Evolutionary conservation across 2,329 filamentous ascomycete species (phyloP).

Genomic region (Aspergillus brunneoviolaceus): DNA sequence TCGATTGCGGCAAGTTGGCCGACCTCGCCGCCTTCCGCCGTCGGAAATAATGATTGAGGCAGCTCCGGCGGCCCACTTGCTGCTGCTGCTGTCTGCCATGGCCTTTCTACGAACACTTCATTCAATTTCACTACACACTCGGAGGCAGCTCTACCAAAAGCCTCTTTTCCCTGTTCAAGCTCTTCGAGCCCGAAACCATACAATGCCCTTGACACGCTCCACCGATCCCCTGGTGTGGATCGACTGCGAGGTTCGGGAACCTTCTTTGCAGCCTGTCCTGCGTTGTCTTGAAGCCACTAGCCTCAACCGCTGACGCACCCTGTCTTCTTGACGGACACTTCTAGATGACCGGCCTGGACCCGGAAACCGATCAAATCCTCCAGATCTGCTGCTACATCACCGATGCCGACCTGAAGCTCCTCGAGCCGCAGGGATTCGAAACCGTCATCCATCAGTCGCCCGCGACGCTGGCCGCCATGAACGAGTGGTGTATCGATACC

Average conservation of each 20-base stretch:
- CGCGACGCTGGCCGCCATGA: slow-evolving; percentile 73
- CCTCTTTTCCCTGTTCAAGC: not conserved
- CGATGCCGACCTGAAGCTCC: slow-evolving; percentile 70
- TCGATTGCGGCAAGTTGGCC: not conserved
- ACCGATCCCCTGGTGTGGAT: slow-evolving; percentile 79
- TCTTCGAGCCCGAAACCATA: slow-evolving; percentile 7
- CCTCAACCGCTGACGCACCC: not conserved
- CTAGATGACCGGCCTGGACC: slow-evolving; percentile 88
- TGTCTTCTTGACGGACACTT: not conserved
- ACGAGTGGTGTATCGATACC: slow-evolving; percentile 81
- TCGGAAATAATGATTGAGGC: not conserved
- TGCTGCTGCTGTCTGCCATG: not conserved
- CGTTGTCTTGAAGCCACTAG: not conserved
- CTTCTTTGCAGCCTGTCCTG: not conserved
- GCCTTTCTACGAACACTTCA: not conserved
- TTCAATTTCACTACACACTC: not conserved
- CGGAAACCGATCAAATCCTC: slow-evolving; percentile 77
- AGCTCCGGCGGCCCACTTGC: not conserved
- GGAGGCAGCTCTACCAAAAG: not conserved
- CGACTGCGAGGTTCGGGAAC: slow-evolving; percentile 63
- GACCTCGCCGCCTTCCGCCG: not conserved
- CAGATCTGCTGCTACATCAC: slow-evolving; percentile 93
- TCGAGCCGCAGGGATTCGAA: slow-evolving; percentile 78
- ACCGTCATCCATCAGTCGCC: slow-evolving; percentile 72
- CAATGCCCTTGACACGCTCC: slow-evolving; percentile 50